Conservation (phyloP, 768 basidiomycete species). For the Termitomyces titanicus region DNA sequence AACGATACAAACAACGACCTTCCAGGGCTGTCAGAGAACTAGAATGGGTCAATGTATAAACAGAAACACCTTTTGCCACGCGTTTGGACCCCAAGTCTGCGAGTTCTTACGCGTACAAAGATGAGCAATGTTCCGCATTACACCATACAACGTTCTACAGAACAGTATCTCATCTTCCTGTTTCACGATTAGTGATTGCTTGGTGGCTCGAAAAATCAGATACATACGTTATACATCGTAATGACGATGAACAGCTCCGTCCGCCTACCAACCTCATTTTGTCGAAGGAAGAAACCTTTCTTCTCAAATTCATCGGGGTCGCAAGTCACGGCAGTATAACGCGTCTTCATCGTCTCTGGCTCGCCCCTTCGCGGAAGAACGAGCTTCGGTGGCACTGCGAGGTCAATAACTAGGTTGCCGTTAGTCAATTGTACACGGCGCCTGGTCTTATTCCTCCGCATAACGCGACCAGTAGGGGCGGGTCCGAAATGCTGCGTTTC, state of each 20-base stretch:
- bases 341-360: slow-evolving; percentile 67
- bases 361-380: slow-evolving; percentile 70
- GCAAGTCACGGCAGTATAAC: slow-evolving; percentile 90
- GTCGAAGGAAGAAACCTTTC: slow-evolving; percentile 80
- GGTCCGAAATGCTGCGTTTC: slow-evolving; percentile 87
- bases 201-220: neutral
- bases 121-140: slow-evolving; percentile 85
- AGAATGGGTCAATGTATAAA: neutral
- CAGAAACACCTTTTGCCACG: slow-evolving; percentile 85
- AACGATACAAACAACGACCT: slow-evolving; percentile 92
- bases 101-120: slow-evolving; percentile 83
- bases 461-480: slow-evolving; percentile 74
- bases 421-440: slow-evolving; percentile 82
- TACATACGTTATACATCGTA: slow-evolving; percentile 91
- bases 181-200: slow-evolving; percentile 1
- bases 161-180: slow-evolving; percentile 90
- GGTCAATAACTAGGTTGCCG: slow-evolving; percentile 84
- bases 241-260: slow-evolving; percentile 94
- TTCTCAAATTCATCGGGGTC: slow-evolving; percentile 90
- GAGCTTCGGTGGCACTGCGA: slow-evolving; percentile 81
- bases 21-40: neutral
- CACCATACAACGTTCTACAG: slow-evolving; percentile 90
- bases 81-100: slow-evolving; percentile 93
- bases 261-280: slow-evolving; percentile 72
- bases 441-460: slow-evolving; percentile 70